Evolutionary conservation across 768 basidiomycete species (phyloP).

Genomic region (Agaricus sinodeliciosus): DNA sequence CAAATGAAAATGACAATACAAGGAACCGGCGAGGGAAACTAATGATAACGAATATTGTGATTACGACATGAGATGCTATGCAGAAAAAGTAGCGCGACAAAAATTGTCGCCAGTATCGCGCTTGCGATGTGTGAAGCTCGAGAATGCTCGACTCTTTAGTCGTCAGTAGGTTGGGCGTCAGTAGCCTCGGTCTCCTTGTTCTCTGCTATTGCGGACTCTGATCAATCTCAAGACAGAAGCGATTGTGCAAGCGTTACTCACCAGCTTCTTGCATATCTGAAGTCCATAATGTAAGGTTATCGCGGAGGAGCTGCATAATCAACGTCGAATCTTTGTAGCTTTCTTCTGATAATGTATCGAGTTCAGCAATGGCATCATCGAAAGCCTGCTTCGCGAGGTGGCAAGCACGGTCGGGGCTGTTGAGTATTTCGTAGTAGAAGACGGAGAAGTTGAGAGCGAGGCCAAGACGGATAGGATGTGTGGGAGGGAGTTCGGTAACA

Average conservation of each 20-base stretch:
- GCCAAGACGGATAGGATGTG: constrained; percentile 97
- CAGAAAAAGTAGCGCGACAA: constrained; percentile 7
- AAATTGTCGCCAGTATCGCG: neutral
- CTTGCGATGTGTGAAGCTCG: neutral
- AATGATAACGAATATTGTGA: constrained; percentile 8
- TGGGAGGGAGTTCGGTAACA: constrained; percentile 89
- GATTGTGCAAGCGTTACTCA: constrained; percentile 27
- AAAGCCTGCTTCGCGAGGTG: constrained; percentile 99
- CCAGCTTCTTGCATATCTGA: constrained; percentile 95
- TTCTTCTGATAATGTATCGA: constrained; percentile 97
- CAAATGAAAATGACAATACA: constrained; percentile 6
- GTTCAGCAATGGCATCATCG: constrained; percentile 97
- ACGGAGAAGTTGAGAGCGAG: constrained; percentile 99
- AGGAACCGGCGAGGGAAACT: constrained; percentile 4
- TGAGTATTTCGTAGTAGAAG: constrained; percentile 99
- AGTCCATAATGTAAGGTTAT: constrained; percentile 98
- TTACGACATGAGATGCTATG: constrained; percentile 10
- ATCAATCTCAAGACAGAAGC: constrained; percentile 9
- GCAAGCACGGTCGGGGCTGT: constrained; percentile 97
- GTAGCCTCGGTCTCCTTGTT: constrained; percentile 54
- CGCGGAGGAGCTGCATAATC: constrained; percentile 94
- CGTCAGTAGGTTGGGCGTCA: constrained; percentile 54
- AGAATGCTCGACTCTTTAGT: constrained; percentile 32
- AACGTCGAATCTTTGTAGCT: constrained; percentile 99
- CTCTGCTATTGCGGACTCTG: constrained; percentile 37